These are phyloP conservation scores for Diutina siamensis DNA, from an alignment of 1,139 yeast genomes.

Conservation along the genomic window DNA sequence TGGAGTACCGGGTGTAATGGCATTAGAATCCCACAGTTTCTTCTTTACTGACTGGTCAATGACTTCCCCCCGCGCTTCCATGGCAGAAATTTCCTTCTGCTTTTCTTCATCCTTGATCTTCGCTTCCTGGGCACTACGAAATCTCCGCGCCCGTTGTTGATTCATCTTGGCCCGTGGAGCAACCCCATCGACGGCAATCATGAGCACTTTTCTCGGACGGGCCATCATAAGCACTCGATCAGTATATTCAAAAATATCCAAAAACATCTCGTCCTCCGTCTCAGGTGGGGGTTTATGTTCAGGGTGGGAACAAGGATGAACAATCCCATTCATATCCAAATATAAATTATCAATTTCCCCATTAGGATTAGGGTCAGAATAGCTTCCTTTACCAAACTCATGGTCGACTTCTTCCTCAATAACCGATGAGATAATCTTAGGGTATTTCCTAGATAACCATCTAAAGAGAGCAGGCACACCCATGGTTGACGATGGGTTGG, in stretches of 20 bases:
- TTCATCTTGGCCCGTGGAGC: constrained; percentile 99
- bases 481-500: constrained; percentile 15
- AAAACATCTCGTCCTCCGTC: constrained; percentile 85
- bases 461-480: constrained; percentile 97
- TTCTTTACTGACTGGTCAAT: constrained; percentile 48
- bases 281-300: constrained; percentile 38
- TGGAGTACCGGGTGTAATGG: constrained; percentile 97
- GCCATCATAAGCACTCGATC: constrained; percentile 87
- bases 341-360: constrained; percentile 77
- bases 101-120: constrained; percentile 73
- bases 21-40: constrained; percentile 84
- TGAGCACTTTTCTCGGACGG: constrained; percentile 76
- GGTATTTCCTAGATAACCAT: constrained; percentile 90
- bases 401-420: constrained; percentile 47
- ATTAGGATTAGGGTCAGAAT: constrained; percentile 30
- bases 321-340: constrained; percentile 86
- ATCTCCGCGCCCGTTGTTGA: constrained; percentile 95
- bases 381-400: not conserved
- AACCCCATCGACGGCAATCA: constrained; percentile 98
- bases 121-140: constrained; percentile 56
- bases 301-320: constrained; percentile 87
- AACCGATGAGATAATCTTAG: constrained; percentile 84
- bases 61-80: constrained; percentile 48
- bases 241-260: constrained; percentile 86
- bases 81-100: constrained; percentile 38